Conservation (phyloP, 2,329 filamentous ascomycete species). For the Dothiorella sarmentorum region DNA sequence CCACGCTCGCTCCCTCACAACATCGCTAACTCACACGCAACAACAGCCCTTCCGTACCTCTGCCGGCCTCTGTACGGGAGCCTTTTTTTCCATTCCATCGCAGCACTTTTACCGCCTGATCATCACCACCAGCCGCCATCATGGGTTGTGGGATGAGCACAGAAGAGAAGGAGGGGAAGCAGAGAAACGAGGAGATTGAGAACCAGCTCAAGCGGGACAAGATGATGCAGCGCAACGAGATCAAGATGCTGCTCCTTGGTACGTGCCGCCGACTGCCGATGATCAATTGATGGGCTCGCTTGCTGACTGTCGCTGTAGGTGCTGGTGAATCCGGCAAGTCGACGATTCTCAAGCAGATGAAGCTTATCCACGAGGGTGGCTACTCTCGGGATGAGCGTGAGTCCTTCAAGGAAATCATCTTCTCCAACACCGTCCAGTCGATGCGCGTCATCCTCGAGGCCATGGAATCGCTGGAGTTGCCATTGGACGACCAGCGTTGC, state of each 20-base stretch:
- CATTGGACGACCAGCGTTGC: conserved; percentile 85
- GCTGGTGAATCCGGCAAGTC: conserved; percentile 98
- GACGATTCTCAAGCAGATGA: conserved; percentile 95
- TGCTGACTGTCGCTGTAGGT: conserved; percentile 51
- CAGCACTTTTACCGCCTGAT: conserved; percentile 1
- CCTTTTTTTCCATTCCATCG: conserved; percentile 9
- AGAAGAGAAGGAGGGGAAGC: conserved; percentile 99
- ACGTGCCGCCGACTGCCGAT: conserved; percentile 41
- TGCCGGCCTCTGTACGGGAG: conserved; percentile 17
- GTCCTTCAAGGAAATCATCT: conserved; percentile 70
- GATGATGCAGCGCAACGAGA: conserved; percentile 98
- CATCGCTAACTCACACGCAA: conserved; percentile 6
- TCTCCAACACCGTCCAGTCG: conserved; percentile 67
- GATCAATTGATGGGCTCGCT: conserved; percentile 19
- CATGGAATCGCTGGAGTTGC: conserved; percentile 69
- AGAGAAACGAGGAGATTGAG: conserved; percentile 99
- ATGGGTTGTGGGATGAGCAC: conserved; percentile 99
- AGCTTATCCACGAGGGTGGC: conserved; percentile 97
- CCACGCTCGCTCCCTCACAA: conserved; percentile 13
- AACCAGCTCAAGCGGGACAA: conserved; percentile 98
- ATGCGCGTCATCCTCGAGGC: conserved; percentile 69
- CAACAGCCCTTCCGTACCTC: conserved; percentile 16
- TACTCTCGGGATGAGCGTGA: conserved; percentile 86
- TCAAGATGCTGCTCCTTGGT: conserved; percentile 99
- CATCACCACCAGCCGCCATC: conserved; percentile 45